Base-by-base conservation (phyloP, 345 rosid species). In the Euphorbia pulcherrima region DNA sequence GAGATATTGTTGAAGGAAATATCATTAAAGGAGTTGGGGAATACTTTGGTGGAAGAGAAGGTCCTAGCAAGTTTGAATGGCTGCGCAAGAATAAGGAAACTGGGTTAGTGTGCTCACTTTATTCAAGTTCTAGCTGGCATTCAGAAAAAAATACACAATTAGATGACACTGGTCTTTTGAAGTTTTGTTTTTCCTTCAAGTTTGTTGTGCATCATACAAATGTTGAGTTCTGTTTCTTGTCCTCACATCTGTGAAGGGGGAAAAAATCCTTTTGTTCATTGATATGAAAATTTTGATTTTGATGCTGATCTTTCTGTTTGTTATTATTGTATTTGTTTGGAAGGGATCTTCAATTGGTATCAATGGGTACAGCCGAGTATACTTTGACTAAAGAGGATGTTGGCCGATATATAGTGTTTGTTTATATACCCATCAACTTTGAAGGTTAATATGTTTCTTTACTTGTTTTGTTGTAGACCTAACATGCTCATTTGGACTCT, bases 11-110 rank as follows among this genome's bases (percentile, higher is more conserved):
- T 71, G 98, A 93, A 86, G 96, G 92, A 69, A 79, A 74, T 80
- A 47, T 77, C 56, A 70, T 93, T 61, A 90, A 85, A 82, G 97
- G 97, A 64, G 84, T 73, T 73, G 98, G 96, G 50, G 81, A 86
- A 70, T 93, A 93, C 85, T 93, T 93, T 81, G 98, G 98, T 60
- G 98, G 98, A 74, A 83, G 77, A 84, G 98, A 93, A 74, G 97
- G 98, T 72, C 98, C 98, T 23, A 93, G 96, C 90, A 90, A 86
- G 86, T 93, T 88, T 73, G 86, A 93, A 64, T 93, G 98, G 98
- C 77, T 88, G 68, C 84, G 87, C 18, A 88, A 90, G 80, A 84
- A 80, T 79, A 83, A 73, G 72, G 90, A 89, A 77, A 84, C 82
- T 16, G 89, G 98, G 98, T 89, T 77, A 78, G 93, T 80, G 54